phyloP scores from a whole-genome alignment of 441 rosid species.

The Jatropha podagrica region DNA sequence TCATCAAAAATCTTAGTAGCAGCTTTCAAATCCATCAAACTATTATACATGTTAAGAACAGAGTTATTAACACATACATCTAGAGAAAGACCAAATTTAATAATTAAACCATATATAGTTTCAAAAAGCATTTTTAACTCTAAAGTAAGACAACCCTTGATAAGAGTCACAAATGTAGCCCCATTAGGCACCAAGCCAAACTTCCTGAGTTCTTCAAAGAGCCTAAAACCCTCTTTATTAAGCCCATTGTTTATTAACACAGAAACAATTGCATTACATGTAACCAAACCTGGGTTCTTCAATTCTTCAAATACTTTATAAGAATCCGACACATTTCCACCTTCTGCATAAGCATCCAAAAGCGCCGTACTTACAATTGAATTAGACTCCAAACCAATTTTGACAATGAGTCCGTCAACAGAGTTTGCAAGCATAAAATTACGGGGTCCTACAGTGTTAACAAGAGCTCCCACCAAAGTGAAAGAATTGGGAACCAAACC shows the following conservation, averaged over 20 bases:
- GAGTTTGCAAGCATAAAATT: slow-evolving; percentile 26
- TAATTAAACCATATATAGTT: slow-evolving; percentile 30
- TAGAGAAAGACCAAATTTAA: slow-evolving; percentile 35
- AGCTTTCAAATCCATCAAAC: slow-evolving; percentile 33
- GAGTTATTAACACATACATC: slow-evolving; percentile 34
- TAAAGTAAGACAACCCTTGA: slow-evolving; percentile 31
- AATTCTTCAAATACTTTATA: slow-evolving; percentile 31
- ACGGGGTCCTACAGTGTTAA: slow-evolving; percentile 24
- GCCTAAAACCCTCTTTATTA: slow-evolving; percentile 26
- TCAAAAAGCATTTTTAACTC: slow-evolving; percentile 29
- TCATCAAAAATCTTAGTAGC: slow-evolving; percentile 28
- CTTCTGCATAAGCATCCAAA: slow-evolving; percentile 39
- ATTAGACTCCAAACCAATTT: slow-evolving; percentile 31
- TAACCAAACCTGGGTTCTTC: slow-evolving; percentile 31
- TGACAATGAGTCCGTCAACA: slow-evolving; percentile 36
- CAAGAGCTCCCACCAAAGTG: slow-evolving; percentile 42
- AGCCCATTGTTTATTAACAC: slow-evolving; percentile 35
- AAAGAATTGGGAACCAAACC: slow-evolving; percentile 42
- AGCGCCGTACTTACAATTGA: slow-evolving; percentile 38
- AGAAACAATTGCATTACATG: slow-evolving; percentile 40
- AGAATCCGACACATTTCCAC: slow-evolving; percentile 30
- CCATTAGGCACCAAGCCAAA: slow-evolving; percentile 32
- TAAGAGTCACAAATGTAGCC: slow-evolving; percentile 27
- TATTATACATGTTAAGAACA: slow-evolving; percentile 40
- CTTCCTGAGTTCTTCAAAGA: slow-evolving; percentile 32